These are phyloP conservation scores for Wallemia hederae DNA, from an alignment of 1,284 basidiomycete species.

Conservation along the genomic window DNA sequence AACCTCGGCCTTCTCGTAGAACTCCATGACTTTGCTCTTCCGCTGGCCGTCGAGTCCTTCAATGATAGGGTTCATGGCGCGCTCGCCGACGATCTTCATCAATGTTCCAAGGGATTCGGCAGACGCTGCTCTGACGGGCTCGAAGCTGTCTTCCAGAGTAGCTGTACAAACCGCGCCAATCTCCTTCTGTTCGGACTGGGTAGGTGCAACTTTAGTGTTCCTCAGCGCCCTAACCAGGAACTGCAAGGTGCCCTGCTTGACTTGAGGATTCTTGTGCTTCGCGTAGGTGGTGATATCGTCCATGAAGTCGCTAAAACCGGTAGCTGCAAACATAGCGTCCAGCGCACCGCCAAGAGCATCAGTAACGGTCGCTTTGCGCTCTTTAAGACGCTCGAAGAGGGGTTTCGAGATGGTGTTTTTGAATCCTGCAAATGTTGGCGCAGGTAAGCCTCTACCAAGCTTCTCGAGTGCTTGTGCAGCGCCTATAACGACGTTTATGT, in stretches of 20 bases:
- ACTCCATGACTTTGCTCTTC: slow-evolving; percentile 80
- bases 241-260: slow-evolving; percentile 74
- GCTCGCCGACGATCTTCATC: slow-evolving; percentile 92
- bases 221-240: slow-evolving; percentile 59
- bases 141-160: slow-evolving; percentile 62
- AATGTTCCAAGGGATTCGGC: slow-evolving; percentile 63
- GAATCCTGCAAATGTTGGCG: slow-evolving; percentile 37
- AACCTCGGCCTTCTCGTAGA: slow-evolving; percentile 58
- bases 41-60: slow-evolving; percentile 66
- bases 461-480: slow-evolving; percentile 64
- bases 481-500: slow-evolving; percentile 78
- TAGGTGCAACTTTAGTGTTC: slow-evolving; percentile 17
- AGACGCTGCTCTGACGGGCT: slow-evolving; percentile 69
- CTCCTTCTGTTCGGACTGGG: slow-evolving; percentile 48
- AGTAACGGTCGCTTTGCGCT: slow-evolving; percentile 65
- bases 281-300: slow-evolving; percentile 52
- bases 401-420: slow-evolving; percentile 42
- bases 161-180: slow-evolving; percentile 7
- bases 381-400: slow-evolving; percentile 75
- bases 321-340: slow-evolving; percentile 65
- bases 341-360: slow-evolving; percentile 65
- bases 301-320: slow-evolving; percentile 48
- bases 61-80: slow-evolving; percentile 61
- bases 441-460: slow-evolving; percentile 52
- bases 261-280: slow-evolving; percentile 82